Conservation (phyloP, 2,329 filamentous ascomycete genomes). For the Nemania abortiva region DNA sequence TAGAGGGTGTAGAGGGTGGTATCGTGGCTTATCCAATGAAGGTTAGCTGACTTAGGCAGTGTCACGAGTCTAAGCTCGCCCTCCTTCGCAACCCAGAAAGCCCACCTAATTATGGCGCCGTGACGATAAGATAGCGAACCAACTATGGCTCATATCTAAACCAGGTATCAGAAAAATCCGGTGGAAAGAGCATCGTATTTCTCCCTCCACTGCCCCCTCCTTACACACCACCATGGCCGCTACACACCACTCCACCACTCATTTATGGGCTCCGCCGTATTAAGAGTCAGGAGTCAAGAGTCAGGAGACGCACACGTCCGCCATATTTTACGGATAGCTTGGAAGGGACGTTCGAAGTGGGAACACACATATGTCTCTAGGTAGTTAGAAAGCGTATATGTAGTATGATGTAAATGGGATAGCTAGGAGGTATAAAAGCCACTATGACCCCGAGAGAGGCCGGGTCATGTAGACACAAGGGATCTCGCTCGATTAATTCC, state of each 20-base stretch:
- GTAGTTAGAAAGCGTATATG: slow-evolving; percentile 34
- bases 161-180: slow-evolving; percentile 42
- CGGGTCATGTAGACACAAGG: slow-evolving; percentile 36
- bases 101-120: slow-evolving; percentile 40
- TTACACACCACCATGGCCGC: slow-evolving; percentile 45
- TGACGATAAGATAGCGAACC: slow-evolving; percentile 49
- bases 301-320: slow-evolving; percentile 51
- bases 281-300: slow-evolving; percentile 45
- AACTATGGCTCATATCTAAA: slow-evolving; percentile 42
- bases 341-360: slow-evolving; percentile 35
- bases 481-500: slow-evolving; percentile 28
- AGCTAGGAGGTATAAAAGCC: slow-evolving; percentile 33
- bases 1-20: slow-evolving; percentile 49
- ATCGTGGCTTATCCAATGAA: slow-evolving; percentile 52
- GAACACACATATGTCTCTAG: slow-evolving; percentile 40
- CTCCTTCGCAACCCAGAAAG: slow-evolving; percentile 47
- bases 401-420: slow-evolving; percentile 18
- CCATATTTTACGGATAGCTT: slow-evolving; percentile 38
- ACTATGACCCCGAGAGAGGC: slow-evolving; percentile 25
- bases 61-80: slow-evolving; percentile 52
- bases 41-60: slow-evolving; percentile 51
- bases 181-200: slow-evolving; percentile 39
- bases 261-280: slow-evolving; percentile 37
- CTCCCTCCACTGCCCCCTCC: slow-evolving; percentile 41
- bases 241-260: slow-evolving; percentile 46